These are phyloP conservation scores for Thelonectria blattea DNA, from an alignment of 2,329 filamentous ascomycete species.

Conservation along the genomic window DNA sequence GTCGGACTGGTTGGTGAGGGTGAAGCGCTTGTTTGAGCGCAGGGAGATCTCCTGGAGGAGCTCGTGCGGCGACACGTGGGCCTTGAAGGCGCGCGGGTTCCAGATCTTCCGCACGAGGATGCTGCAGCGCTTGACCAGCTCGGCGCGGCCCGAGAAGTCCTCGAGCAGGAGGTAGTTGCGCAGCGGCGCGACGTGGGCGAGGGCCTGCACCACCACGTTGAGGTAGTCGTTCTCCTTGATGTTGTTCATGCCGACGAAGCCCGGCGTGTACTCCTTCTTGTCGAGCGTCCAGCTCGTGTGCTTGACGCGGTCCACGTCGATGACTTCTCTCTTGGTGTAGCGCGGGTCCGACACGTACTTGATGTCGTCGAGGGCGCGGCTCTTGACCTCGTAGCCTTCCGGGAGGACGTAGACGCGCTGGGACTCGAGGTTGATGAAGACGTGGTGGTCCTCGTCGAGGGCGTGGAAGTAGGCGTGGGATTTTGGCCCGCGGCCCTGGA, in stretches of 20 bases:
- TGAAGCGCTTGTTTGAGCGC: slow-evolving; percentile 90
- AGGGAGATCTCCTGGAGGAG: slow-evolving; percentile 93
- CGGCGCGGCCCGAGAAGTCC: slow-evolving; percentile 72
- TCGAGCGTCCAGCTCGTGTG: slow-evolving; percentile 74
- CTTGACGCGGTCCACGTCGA: slow-evolving; percentile 73
- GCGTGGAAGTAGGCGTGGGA: slow-evolving; percentile 98
- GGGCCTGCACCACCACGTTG: slow-evolving; percentile 90
- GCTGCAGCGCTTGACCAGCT: slow-evolving; percentile 86
- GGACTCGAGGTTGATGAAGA: slow-evolving; percentile 96
- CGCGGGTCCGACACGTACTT: slow-evolving; percentile 95
- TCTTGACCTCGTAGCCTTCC: slow-evolving; percentile 95
- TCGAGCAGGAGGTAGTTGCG: slow-evolving; percentile 93
- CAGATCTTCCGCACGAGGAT: slow-evolving; percentile 95
- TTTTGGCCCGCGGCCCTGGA: slow-evolving; percentile 89
- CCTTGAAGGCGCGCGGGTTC: slow-evolving; percentile 96
- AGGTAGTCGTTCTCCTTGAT: slow-evolving; percentile 99
- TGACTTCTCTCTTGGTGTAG: slow-evolving; percentile 81
- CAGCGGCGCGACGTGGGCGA: slow-evolving; percentile 87
- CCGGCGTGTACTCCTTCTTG: slow-evolving; percentile 87
- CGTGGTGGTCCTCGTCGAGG: slow-evolving; percentile 93
- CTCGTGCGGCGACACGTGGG: slow-evolving; percentile 96
- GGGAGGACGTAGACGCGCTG: slow-evolving; percentile 91
- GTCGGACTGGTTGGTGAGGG: slow-evolving; percentile 87
- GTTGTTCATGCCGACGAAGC: slow-evolving; percentile 99
- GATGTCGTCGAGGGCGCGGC: slow-evolving; percentile 94